These are phyloP conservation scores for Hysterangium stoloniferum DNA, from an alignment of 768 basidiomycete genomes.

Conservation along the genomic window DNA sequence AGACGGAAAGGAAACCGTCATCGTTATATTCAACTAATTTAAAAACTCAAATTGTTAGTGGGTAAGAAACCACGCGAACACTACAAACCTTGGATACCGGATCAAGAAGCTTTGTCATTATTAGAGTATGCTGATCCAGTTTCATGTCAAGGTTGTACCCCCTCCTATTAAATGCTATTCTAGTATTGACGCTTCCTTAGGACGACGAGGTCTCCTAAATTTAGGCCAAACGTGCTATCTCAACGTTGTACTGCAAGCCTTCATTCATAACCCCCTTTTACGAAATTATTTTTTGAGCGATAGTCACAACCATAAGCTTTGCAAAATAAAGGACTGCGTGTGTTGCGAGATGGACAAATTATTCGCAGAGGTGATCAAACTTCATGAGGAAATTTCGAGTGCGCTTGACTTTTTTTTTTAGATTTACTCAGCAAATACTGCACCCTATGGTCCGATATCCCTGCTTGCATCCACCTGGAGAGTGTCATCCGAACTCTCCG, in stretches of 20 bases:
- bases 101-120: conserved; percentile 30
- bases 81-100: conserved; percentile 44
- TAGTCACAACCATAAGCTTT: conserved; percentile 70
- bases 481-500: conserved; percentile 69
- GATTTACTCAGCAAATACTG: conserved; percentile 39
- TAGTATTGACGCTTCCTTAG: conserved; percentile 28
- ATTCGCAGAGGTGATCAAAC: conserved; percentile 52
- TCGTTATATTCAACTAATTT: conserved; percentile 12
- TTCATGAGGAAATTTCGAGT: background rate
- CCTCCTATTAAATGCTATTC: conserved; percentile 4
- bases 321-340: conserved; percentile 67
- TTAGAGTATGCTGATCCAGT: conserved; percentile 45
- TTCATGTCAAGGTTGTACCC: conserved; percentile 63
- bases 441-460: conserved; percentile 72
- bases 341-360: conserved; percentile 92
- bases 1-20: too few species aligned
- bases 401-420: conserved; percentile 14
- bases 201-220: conserved; percentile 78
- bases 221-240: conserved; percentile 93
- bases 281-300: conserved; percentile 87
- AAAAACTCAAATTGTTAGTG: conserved; percentile 21
- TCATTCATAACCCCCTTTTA: conserved; percentile 84
- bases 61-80: conserved; percentile 36
- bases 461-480: conserved; percentile 84
- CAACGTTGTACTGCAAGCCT: conserved; percentile 83